These are phyloP conservation scores for Penicillium sp. DNA, from an alignment of 2,329 filamentous ascomycete genomes.

Conservation along the genomic window DNA sequence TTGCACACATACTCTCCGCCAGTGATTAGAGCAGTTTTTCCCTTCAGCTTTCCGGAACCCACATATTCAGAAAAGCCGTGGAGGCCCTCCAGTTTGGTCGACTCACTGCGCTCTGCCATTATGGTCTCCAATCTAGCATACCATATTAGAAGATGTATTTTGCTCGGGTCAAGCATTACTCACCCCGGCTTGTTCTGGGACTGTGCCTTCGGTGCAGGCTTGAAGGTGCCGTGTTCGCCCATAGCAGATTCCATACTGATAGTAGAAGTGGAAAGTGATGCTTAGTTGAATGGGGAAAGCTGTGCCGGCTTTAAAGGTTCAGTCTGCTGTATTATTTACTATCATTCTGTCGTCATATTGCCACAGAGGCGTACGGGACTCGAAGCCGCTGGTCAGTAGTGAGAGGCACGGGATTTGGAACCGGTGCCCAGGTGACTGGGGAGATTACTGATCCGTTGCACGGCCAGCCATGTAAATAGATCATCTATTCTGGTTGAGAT, in stretches of 20 bases:
- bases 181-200: conserved; percentile 26
- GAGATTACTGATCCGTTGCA: neutral
- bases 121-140: conserved; percentile 9
- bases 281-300: neutral
- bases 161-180: neutral
- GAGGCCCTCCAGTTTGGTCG: conserved; percentile 27
- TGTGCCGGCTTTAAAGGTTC: neutral
- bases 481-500: neutral
- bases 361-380: conserved; percentile 8
- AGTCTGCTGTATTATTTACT: neutral
- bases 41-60: conserved; percentile 44
- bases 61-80: conserved; percentile 30
- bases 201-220: conserved; percentile 17
- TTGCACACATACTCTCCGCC: conserved; percentile 48
- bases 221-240: conserved; percentile 20
- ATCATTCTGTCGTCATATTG: conserved; percentile 24
- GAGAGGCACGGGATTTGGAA: conserved; percentile 5
- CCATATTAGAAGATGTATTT: neutral
- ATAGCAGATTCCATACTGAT: conserved; percentile 19
- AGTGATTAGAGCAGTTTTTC: conserved; percentile 47
- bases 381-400: neutral
- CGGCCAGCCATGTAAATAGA: neutral
- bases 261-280: neutral
- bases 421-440: neutral
- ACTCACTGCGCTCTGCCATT: conserved; percentile 28